phyloP scores from a whole-genome alignment of 805 yeast genomes.

The Kurtzmaniella cleridarum region DNA sequence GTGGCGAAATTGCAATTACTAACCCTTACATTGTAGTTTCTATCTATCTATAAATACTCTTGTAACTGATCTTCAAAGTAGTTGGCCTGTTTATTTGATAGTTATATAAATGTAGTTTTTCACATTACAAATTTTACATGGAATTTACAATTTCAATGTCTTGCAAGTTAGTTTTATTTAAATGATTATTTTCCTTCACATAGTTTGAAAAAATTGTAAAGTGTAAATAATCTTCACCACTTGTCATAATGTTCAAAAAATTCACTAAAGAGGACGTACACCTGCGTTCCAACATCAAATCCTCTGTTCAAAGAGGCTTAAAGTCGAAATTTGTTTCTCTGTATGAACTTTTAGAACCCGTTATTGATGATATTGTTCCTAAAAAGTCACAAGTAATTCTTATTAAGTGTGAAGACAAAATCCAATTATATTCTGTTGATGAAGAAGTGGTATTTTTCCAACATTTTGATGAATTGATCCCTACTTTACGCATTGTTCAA shows the following conservation, averaged over 20 bases:
- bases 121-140: not conserved
- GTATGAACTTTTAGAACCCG: slow-evolving; percentile 69
- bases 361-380: slow-evolving; percentile 78
- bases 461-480: slow-evolving; percentile 74
- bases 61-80: not conserved
- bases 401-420: slow-evolving; percentile 85
- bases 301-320: slow-evolving; percentile 90
- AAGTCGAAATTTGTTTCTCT: slow-evolving; percentile 67
- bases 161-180: not conserved
- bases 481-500: slow-evolving; percentile 71
- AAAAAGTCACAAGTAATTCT: slow-evolving; percentile 78
- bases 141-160: not conserved
- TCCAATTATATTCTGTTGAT: slow-evolving; percentile 70
- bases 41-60: not conserved
- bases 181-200: not conserved
- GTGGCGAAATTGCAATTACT: slow-evolving; percentile 45
- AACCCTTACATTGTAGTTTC: slow-evolving; percentile 27
- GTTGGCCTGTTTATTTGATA: no score
- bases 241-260: slow-evolving; percentile 43
- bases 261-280: slow-evolving; percentile 85
- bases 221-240: not conserved
- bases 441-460: slow-evolving; percentile 73
- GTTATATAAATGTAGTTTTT: not conserved
- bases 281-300: slow-evolving; percentile 85
- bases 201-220: slow-evolving; percentile 1